Percentiles rank a stretch among this genome's conserved stretches.
Evolutionary conservation across 2,329 filamentous ascomycete genomes (phyloP).

Genomic region (Penicillium capsulatum): DNA sequence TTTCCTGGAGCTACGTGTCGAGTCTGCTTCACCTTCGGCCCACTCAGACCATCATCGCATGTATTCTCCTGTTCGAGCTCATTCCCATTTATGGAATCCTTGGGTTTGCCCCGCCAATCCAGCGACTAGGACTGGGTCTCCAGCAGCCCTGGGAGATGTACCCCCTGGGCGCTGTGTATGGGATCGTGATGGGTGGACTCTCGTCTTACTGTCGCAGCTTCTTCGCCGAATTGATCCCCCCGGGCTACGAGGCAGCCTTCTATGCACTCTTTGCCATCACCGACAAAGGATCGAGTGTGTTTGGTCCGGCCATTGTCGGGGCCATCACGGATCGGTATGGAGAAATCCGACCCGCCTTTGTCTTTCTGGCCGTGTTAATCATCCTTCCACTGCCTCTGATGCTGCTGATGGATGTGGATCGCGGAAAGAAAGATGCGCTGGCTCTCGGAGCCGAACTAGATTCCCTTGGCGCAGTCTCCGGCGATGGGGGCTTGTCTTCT

Average conservation of each 20-base stretch:
- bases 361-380: slow-evolving; percentile 83
- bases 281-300: slow-evolving; percentile 90
- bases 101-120: slow-evolving; percentile 78
- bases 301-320: slow-evolving; percentile 90
- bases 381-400: slow-evolving; percentile 80
- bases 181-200: slow-evolving; percentile 87
- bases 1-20: slow-evolving; percentile 81
- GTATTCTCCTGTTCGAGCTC: slow-evolving; percentile 82
- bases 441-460: slow-evolving; percentile 56
- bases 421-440: slow-evolving; percentile 66
- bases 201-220: slow-evolving; percentile 88
- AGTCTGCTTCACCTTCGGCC: slow-evolving; percentile 65
- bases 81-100: slow-evolving; percentile 89
- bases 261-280: slow-evolving; percentile 97
- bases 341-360: slow-evolving; percentile 81
- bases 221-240: slow-evolving; percentile 89
- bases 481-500: slow-evolving; percentile 23
- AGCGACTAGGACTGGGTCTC: slow-evolving; percentile 73
- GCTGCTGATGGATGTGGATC: slow-evolving; percentile 77
- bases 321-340: slow-evolving; percentile 81
- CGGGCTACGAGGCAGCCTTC: slow-evolving; percentile 90
- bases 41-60: slow-evolving; percentile 85
- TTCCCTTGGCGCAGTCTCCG: slow-evolving; percentile 22
- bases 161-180: slow-evolving; percentile 82
- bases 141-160: slow-evolving; percentile 98